Conservation (phyloP, 768 basidiomycete species). For the Collybiopsis confluens region DNA sequence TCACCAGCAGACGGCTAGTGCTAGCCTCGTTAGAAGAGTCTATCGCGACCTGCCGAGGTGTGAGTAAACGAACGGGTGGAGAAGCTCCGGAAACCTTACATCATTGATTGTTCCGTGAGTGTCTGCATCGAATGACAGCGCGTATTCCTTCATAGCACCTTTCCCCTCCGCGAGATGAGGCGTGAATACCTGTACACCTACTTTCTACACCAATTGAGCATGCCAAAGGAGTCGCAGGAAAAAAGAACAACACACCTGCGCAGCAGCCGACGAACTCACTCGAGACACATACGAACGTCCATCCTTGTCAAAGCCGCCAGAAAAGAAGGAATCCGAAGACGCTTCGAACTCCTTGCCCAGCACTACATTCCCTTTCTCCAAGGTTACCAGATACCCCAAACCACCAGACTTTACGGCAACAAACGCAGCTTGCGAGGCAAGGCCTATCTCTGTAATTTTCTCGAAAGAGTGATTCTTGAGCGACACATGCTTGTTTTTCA, state of each 20-base stretch:
- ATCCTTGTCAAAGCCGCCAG: constrained; percentile 48
- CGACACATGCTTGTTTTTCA: constrained; percentile 42
- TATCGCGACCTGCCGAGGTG: constrained; percentile 40
- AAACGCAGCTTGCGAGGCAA: constrained; percentile 52
- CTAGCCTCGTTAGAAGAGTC: constrained; percentile 41
- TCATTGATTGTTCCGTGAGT: constrained; percentile 66
- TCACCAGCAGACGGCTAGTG: constrained; percentile 44
- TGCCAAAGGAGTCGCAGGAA: background rate
- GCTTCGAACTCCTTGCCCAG: constrained; percentile 53
- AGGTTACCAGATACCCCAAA: constrained; percentile 48
- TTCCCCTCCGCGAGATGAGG: constrained; percentile 41
- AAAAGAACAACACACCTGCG: constrained; percentile 22
- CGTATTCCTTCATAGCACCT: constrained; percentile 45
- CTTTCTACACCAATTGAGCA: constrained; percentile 37
- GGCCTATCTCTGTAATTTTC: constrained; percentile 57
- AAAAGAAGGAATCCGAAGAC: constrained; percentile 54
- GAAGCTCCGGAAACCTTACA: constrained; percentile 31
- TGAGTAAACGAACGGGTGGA: background rate
- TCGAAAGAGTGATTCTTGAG: constrained; percentile 43
- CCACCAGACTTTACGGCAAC: constrained; percentile 58
- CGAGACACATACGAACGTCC: constrained; percentile 56
- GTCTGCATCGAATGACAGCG: constrained; percentile 61
- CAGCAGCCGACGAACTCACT: constrained; percentile 58
- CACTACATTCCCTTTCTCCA: constrained; percentile 38
- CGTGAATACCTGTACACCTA: constrained; percentile 49